These are phyloP conservation scores for Tylopilus sp. DNA, from an alignment of 1,284 basidiomycete genomes.

Conservation along the genomic window DNA sequence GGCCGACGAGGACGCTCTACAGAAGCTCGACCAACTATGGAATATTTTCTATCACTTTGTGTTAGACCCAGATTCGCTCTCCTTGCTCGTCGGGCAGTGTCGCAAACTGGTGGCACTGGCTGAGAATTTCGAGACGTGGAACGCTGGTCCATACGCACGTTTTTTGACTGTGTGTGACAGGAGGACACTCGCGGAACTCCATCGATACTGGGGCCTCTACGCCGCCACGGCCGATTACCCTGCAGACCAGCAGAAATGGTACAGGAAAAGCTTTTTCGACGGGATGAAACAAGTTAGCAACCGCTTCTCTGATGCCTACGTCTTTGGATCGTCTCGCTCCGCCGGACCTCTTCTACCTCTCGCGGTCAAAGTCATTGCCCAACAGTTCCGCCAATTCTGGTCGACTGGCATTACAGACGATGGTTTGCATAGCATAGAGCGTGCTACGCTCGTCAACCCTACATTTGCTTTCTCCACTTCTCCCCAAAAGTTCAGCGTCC, in stretches of 20 bases:
- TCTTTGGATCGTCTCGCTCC: slow-evolving; percentile 45
- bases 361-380: slow-evolving; percentile 26
- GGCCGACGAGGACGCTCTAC: slow-evolving; percentile 43
- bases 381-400: slow-evolving; percentile 53
- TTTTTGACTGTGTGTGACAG: slow-evolving; percentile 51
- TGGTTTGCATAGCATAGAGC: slow-evolving; percentile 32
- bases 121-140: slow-evolving; percentile 54
- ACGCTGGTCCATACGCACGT: slow-evolving; percentile 50
- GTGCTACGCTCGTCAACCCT: slow-evolving; percentile 55
- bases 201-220: slow-evolving; percentile 57
- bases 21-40: slow-evolving; percentile 53
- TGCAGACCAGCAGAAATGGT: slow-evolving; percentile 28
- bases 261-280: slow-evolving; percentile 30
- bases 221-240: slow-evolving; percentile 20
- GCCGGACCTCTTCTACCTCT: slow-evolving; percentile 50
- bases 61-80: slow-evolving; percentile 54
- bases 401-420: slow-evolving; percentile 53
- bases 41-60: slow-evolving; percentile 68
- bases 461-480: slow-evolving; percentile 57
- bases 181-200: slow-evolving; percentile 55
- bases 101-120: slow-evolving; percentile 53
- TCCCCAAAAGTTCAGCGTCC: slow-evolving; percentile 56
- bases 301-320: neutral
- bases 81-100: slow-evolving; percentile 57
- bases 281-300: slow-evolving; percentile 23